Base-by-base conservation (phyloP, 1,284 basidiomycete species). In the Inonotus hispidus region DNA sequence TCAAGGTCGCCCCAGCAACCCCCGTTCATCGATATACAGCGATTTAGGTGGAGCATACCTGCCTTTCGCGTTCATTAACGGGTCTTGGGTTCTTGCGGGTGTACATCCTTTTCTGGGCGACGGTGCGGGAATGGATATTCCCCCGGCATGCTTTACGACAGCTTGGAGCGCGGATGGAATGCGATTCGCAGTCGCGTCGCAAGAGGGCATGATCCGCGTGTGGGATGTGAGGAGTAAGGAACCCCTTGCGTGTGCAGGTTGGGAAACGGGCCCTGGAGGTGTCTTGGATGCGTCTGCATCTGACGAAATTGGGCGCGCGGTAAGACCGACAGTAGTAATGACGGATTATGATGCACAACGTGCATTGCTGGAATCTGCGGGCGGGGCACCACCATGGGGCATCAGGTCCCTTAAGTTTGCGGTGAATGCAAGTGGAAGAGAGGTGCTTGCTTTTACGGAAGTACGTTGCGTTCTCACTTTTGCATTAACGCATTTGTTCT, bases 371-470 rank as follows among this genome's bases (percentile, higher is more conserved):
- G 61, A 58, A 13, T 43, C 43, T 5, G 8, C 43, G 1, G 53
- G 56, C 3, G n/a, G 21, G 58, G 86, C 87, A 0, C 88, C 88
- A 0, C 87, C 87, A 0, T 91, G 89, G 82, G 88, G 90, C 60
- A 87, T 87, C 21, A 74, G 91, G 57, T 88, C 79, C 61, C 81
- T 93, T 67, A 92, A 91, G 70, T 93, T 93, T 72, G 85, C 59
- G 74, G 81, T 46, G 77, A 79, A 56, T 70, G 78, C 61, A 63
- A 75, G 63, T 64, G 80, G 78, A 14, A 79, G 82, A 37, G 90
- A 92, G 70, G 72, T 92, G 3, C 82, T 93, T 80, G 83, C 82
- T 0, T 93, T 92, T 72, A 90, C 92, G n/a, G 92, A 93, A 82
- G 89, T 90, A 63, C 57, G 81, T 52, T 10, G 14, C 25, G 19